phyloP scores from a whole-genome alignment of 441 rosid species.

The Oxalis stricta region DNA sequence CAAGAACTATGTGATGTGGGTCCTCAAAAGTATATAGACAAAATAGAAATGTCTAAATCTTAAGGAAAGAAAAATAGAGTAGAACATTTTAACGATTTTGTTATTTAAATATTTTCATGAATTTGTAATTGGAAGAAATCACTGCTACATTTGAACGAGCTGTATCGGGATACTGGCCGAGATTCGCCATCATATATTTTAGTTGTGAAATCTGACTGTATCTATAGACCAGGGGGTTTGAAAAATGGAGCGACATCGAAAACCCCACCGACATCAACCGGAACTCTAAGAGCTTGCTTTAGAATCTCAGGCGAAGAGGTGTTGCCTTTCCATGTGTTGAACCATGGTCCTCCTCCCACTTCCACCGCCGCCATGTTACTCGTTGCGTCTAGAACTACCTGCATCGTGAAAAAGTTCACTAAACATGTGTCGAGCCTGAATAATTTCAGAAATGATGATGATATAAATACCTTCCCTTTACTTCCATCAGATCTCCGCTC shows the following conservation, averaged over 20 bases:
- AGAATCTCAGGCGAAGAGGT: slow-evolving; percentile 51
- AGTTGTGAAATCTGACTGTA: no score
- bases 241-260: slow-evolving; percentile 43
- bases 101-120: no score
- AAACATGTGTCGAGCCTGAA: not conserved
- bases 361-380: slow-evolving; percentile 85
- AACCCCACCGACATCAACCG: slow-evolving; percentile 49
- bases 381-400: slow-evolving; percentile 61
- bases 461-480: slow-evolving; percentile 71
- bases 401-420: slow-evolving; percentile 6
- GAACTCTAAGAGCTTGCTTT: slow-evolving; percentile 31
- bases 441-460: not conserved
- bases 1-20: no score
- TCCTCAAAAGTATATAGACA: no score
- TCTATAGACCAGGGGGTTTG: slow-evolving; percentile 87
- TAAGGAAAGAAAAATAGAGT: no score
- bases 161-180: no score
- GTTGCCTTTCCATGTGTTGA: slow-evolving; percentile 69
- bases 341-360: slow-evolving; percentile 97
- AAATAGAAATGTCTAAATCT: no score
- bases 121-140: no score
- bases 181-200: no score
- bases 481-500: slow-evolving; percentile 58
- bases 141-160: no score
- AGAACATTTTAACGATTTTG: no score